These are phyloP conservation scores for Solanum hybrid DNA, from an alignment of 305 asterid genomes.

Conservation along the genomic window DNA sequence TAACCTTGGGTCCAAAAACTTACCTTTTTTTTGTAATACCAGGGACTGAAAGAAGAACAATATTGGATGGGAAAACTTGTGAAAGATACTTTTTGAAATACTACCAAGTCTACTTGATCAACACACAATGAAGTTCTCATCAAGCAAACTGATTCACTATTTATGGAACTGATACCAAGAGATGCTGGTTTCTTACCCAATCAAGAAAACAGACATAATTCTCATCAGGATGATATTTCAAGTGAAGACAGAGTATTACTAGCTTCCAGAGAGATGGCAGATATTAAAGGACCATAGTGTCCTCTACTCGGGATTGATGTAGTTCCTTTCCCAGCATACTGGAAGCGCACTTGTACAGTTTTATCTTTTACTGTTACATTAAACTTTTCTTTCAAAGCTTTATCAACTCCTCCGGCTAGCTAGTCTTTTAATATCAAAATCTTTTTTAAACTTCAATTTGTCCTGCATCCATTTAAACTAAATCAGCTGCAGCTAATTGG, in stretches of 20 bases:
- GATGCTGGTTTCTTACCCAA: slow-evolving; percentile 26
- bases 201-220: slow-evolving; percentile 42
- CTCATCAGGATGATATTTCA: slow-evolving; percentile 34
- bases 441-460: slow-evolving; percentile 19
- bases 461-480: slow-evolving; percentile 24
- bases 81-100: not conserved
- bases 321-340: slow-evolving; percentile 49
- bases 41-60: slow-evolving; percentile 27
- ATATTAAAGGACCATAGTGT: slow-evolving; percentile 51
- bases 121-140: not conserved
- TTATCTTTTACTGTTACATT: slow-evolving; percentile 19
- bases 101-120: not conserved
- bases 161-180: not conserved
- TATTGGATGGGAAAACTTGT: not conserved
- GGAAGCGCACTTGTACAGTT: slow-evolving; percentile 44
- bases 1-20: slow-evolving; percentile 29
- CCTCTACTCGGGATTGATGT: slow-evolving; percentile 45
- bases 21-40: slow-evolving; percentile 32
- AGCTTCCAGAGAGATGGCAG: slow-evolving; percentile 54
- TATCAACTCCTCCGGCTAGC: slow-evolving; percentile 39
- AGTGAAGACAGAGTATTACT: slow-evolving; percentile 15
- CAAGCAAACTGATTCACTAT: not conserved
- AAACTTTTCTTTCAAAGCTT: slow-evolving; percentile 7
- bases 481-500: not conserved
- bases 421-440: slow-evolving; percentile 37